Evolutionary conservation across 768 basidiomycete genomes (phyloP).

Genomic region (Fistulinella prunicolor): DNA sequence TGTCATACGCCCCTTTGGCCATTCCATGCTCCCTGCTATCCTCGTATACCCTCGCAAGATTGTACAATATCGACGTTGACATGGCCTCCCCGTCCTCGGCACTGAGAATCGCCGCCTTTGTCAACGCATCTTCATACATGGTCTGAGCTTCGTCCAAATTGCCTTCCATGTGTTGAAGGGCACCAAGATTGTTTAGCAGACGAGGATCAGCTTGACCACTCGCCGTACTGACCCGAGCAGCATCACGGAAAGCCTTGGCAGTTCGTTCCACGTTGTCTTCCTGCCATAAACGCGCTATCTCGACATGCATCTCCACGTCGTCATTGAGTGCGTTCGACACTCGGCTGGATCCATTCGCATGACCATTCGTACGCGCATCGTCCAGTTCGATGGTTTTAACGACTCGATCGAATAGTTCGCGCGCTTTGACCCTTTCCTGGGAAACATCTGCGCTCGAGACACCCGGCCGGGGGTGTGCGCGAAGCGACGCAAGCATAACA

Average conservation of each 20-base stretch:
- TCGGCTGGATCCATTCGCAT: slow-evolving; percentile 30
- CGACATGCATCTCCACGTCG: slow-evolving; percentile 87
- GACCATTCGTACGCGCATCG: slow-evolving; percentile 46
- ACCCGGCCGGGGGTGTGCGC: slow-evolving; percentile 78
- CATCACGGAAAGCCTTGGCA: slow-evolving; percentile 69
- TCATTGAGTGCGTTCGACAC: slow-evolving; percentile 56
- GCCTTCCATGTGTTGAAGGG: slow-evolving; percentile 68
- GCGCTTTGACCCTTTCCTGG: slow-evolving; percentile 69
- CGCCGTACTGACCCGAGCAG: slow-evolving; percentile 59
- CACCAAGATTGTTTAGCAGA: slow-evolving; percentile 79
- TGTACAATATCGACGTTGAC: slow-evolving; percentile 84
- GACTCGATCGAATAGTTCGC: slow-evolving; percentile 79
- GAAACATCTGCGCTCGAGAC: slow-evolving; percentile 69
- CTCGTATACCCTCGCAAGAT: slow-evolving; percentile 90
- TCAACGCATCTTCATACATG: slow-evolving; percentile 75
- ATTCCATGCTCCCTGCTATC: slow-evolving; percentile 68
- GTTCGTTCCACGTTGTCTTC: slow-evolving; percentile 75
- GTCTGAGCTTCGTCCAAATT: slow-evolving; percentile 51
- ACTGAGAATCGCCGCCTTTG: slow-evolving; percentile 45
- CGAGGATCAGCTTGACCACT: slow-evolving; percentile 56
- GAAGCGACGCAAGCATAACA: slow-evolving; percentile 85
- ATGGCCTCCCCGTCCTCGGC: slow-evolving; percentile 59
- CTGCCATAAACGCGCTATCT: slow-evolving; percentile 88
- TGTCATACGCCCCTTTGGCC: slow-evolving; percentile 85
- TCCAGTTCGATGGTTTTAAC: slow-evolving; percentile 63